Evolutionary conservation across 768 basidiomycete species (phyloP).

Genomic region (Sistotremastrum suecicum): DNA sequence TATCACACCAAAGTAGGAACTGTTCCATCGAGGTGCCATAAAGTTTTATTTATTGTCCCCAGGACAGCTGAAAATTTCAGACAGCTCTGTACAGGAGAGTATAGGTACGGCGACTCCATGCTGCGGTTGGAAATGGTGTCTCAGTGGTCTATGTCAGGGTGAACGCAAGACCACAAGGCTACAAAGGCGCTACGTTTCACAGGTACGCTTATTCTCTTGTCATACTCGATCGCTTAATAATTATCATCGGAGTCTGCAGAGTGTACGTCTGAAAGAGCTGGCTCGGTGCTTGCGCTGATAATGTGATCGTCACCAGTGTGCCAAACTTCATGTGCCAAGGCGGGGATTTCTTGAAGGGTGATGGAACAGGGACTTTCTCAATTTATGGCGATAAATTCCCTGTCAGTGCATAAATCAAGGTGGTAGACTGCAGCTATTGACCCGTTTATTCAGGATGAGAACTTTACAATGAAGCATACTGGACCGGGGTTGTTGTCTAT

Average conservation of each 20-base stretch:
- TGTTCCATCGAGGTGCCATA: background rate
- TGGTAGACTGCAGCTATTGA: background rate
- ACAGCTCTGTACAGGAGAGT: slow-evolving; percentile 96
- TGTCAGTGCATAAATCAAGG: slow-evolving; percentile 26
- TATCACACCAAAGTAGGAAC: slow-evolving; percentile 77
- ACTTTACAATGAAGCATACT: slow-evolving; percentile 81
- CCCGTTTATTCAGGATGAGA: slow-evolving; percentile 58
- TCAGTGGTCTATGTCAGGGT: slow-evolving; percentile 30
- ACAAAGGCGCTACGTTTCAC: slow-evolving; percentile 85
- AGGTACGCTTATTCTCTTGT: slow-evolving; percentile 37
- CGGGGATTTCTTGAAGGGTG: slow-evolving; percentile 88
- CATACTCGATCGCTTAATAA: slow-evolving; percentile 8
- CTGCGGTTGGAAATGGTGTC: background rate
- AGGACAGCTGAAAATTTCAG: slow-evolving; percentile 98
- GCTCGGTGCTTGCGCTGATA: slow-evolving; percentile 5
- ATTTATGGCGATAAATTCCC: slow-evolving; percentile 93
- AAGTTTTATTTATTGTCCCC: slow-evolving; percentile 3
- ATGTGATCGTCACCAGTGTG: slow-evolving; percentile 30
- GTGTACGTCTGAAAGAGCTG: slow-evolving; percentile 36
- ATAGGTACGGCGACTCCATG: slow-evolving; percentile 37
- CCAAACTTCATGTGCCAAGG: slow-evolving; percentile 98
- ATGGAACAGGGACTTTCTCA: slow-evolving; percentile 94
- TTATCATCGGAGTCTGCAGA: slow-evolving; percentile 25
- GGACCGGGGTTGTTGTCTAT: slow-evolving; percentile 83
- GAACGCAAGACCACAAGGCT: slow-evolving; percentile 78